Evolutionary conservation across 257 asterid genomes (phyloP), one percentile per base, ranked within the genome.

Genomic region (Solanum virginianum): DNA sequence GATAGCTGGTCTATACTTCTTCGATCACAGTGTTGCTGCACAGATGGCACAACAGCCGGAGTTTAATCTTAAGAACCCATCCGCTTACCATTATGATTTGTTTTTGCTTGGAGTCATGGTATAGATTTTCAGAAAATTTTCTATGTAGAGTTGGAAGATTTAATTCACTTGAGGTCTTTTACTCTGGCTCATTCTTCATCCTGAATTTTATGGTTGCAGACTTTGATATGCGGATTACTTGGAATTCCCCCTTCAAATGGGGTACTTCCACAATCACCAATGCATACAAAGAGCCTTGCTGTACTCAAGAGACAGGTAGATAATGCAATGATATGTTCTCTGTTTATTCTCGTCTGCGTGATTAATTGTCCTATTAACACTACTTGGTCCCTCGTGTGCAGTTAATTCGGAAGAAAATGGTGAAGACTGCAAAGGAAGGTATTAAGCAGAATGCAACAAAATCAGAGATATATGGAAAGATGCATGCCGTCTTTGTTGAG

Each of bases 181-280:
- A 36, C 41, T 43, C 41, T 72, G 14, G 63, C 41, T 22, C 69
- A 79, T n/a, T 45, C 63, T 70, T 84, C 65, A 22, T 47, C 39
- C 43, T 29, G 39, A 81, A 49, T 51, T 68, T 32, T 80, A 14
- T 89, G 43, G 63, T 87, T 83, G 24, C 90, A 95, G 99, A 97
- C 99, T 18, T 88, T 97, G 94, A 36, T 95, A 82, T 97, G 98
- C 49, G 99, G 99, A 83, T 89, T 97, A 89, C 96, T 97, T 39
- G 99, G 99, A 85, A 92, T 95, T 80, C 99, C 99, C 83, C 99
- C 99, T 84, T 97, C 99, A 1, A 97, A 97, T 77, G 99, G 99
- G 39, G 99, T 97, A 82, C 98, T 97, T 86, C 99, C 99, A 17
- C 99, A 97, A 90, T 95, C 99, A 32, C 99, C 99, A 29, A 97